phyloP scores from a whole-genome alignment of 257 asterid genomes.

The Plantago major region DNA sequence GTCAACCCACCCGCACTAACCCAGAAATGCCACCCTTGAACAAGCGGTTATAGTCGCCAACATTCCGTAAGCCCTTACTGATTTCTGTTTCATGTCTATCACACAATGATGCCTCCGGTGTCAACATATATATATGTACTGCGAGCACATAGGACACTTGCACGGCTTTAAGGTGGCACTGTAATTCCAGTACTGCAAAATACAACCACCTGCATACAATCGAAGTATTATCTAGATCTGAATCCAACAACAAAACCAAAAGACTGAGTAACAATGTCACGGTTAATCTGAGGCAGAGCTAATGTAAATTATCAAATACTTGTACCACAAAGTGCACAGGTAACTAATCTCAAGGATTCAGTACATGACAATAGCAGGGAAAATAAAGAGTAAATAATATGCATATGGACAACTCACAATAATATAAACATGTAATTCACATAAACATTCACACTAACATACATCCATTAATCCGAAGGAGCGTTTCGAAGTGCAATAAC shows the following conservation, averaged over 20 bases:
- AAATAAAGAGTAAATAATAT: too few species aligned
- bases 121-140: constrained; percentile 49
- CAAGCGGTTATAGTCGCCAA: constrained; percentile 62
- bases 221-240: too few species aligned
- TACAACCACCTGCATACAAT: constrained; percentile 54
- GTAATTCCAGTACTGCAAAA: constrained; percentile 77
- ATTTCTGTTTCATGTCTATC: constrained; percentile 37
- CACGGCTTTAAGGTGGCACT: constrained; percentile 64
- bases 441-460: too few species aligned
- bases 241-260: too few species aligned
- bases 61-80: constrained; percentile 39
- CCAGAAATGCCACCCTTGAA: constrained; percentile 65
- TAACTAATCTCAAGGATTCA: neutral
- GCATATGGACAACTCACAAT: too few species aligned
- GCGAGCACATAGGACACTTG: constrained; percentile 82
- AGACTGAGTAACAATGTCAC: neutral
- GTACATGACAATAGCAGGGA: neutral
- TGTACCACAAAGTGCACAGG: neutral
- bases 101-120: constrained; percentile 57
- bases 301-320: neutral
- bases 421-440: too few species aligned
- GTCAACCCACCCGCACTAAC: constrained; percentile 49
- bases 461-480: too few species aligned
- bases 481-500: too few species aligned
- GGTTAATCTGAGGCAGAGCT: neutral